Evolutionary conservation across 2,329 filamentous ascomycete genomes (phyloP).

Genomic region (Sphaerulina vaccinii): DNA sequence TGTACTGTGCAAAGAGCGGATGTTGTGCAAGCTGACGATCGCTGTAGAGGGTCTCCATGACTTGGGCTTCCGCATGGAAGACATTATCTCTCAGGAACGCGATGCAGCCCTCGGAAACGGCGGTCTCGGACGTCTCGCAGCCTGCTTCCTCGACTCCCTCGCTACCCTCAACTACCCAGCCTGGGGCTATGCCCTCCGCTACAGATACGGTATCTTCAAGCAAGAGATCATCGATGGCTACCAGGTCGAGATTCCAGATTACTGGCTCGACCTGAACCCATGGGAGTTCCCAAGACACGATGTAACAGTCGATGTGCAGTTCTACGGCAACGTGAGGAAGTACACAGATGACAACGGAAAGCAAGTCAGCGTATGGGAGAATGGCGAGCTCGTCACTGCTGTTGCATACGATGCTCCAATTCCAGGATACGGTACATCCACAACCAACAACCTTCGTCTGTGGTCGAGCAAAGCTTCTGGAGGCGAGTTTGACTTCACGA

Average conservation of each 20-base stretch:
- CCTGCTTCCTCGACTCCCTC: constrained; percentile 94
- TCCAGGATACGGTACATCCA: constrained; percentile 83
- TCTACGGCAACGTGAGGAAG: constrained; percentile 83
- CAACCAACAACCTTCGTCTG: constrained; percentile 92
- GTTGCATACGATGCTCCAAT: constrained; percentile 87
- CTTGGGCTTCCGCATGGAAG: constrained; percentile 94
- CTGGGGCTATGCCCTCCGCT: constrained; percentile 95
- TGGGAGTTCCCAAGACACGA: constrained; percentile 98
- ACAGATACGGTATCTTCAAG: constrained; percentile 95
- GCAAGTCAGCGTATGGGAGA: constrained; percentile 75
- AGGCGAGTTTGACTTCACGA: constrained; percentile 98
- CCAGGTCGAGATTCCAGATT: constrained; percentile 96
- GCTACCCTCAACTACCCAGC: constrained; percentile 93
- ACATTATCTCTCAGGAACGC: constrained; percentile 90
- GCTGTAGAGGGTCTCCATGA: constrained; percentile 73
- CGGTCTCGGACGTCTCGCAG: constrained; percentile 88
- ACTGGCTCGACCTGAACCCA: constrained; percentile 99
- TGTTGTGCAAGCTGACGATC: constrained; percentile 17
- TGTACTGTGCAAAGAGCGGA: constrained; percentile 26
- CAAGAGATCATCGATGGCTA: constrained; percentile 98
- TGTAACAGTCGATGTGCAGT: constrained; percentile 94
- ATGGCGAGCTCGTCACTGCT: constrained; percentile 86
- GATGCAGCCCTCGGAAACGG: constrained; percentile 96
- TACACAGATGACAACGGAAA: constrained; percentile 70
- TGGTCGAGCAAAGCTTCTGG: constrained; percentile 98